Conservation (phyloP, 2,329 filamentous ascomycete species). For the Verruconis gallopava region DNA sequence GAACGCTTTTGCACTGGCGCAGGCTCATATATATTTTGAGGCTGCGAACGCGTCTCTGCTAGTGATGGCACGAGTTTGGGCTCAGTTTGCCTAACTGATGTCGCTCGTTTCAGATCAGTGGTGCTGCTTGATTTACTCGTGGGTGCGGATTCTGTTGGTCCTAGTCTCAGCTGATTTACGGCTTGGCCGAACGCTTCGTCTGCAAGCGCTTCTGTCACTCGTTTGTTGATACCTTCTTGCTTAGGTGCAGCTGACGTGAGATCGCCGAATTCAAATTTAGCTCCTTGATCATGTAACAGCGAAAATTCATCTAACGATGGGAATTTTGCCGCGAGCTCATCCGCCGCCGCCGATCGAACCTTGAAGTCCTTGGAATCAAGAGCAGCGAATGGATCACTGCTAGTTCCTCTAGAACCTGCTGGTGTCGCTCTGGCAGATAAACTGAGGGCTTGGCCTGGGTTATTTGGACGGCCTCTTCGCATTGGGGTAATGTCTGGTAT, state of each 20-base stretch:
- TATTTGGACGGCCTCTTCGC: slow-evolving; percentile 68
- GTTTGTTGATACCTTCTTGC: slow-evolving; percentile 46
- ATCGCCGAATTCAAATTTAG: slow-evolving; percentile 67
- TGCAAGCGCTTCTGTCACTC: slow-evolving; percentile 62
- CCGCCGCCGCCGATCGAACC: slow-evolving; percentile 40
- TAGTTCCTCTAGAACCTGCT: slow-evolving; percentile 52
- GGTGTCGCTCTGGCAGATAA: slow-evolving; percentile 42
- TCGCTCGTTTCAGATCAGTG: slow-evolving; percentile 7
- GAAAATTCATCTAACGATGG: slow-evolving; percentile 90
- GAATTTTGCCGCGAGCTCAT: slow-evolving; percentile 76
- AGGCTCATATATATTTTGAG: slow-evolving; percentile 24
- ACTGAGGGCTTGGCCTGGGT: slow-evolving; percentile 31
- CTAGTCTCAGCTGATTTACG: background rate
- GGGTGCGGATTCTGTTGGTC: slow-evolving; percentile 16
- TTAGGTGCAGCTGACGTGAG: slow-evolving; percentile 35
- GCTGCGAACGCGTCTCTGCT: slow-evolving; percentile 17
- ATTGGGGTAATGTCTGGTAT: slow-evolving; percentile 90
- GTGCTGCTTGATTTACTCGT: slow-evolving; percentile 1
- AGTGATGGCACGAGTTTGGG: slow-evolving; percentile 13
- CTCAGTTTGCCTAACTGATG: slow-evolving; percentile 21
- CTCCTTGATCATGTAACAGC: slow-evolving; percentile 68
- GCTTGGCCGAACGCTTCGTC: slow-evolving; percentile 61
- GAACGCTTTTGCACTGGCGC: slow-evolving; percentile 36
- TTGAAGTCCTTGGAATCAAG: slow-evolving; percentile 54
- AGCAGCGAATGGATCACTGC: slow-evolving; percentile 78